Base-by-base conservation (phyloP, 2,329 filamentous ascomycete genomes). In the Colletotrichum filicis region DNA sequence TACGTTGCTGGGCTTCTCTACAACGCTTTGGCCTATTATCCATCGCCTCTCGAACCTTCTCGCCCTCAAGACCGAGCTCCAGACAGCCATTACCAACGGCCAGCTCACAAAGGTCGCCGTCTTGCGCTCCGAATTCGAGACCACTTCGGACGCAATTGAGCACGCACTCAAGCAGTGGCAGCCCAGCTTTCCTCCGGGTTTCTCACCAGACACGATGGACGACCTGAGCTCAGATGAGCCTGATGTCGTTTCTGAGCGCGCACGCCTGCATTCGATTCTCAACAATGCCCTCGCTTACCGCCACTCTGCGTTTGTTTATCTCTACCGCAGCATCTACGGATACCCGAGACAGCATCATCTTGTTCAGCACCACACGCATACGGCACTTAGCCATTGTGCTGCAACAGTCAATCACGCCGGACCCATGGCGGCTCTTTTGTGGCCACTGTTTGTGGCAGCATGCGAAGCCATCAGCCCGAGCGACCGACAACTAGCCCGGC, bases 371-470 rank as follows among this genome's bases (percentile, higher is more conserved):
- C 88, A 91, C 75, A 80, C 86, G 1, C 87, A 85, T 73, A 77
- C 84, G 2, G 85, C 88, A 5, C 83, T 91, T 5, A 78, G 80
- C 16, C 88, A 91, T 74, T 92, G 90, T 76, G 83, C 86, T 6
- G 85, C 85, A 35, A 90, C 89, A 0, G 89, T 90, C 32, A 82
- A 81, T 26, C 87, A 88, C 71, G 82, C 83, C 57, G 90, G 91
- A 0, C 91, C 91, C 0, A 91, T 92, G 88, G 87, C 88, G 1
- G 91, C 91, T 2, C 82, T 92, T 46, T 83, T 92, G 2, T 92
- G 90, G 89, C 91, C 91, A 1, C 82, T 92, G 2, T 92, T 92
- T 76, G 89, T 91, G 11, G 88, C 90, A 2, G 86, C 89, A 1
- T 92, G 90, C 77, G 91, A 92, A 78, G 90, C 90, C 0, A 81